These are phyloP conservation scores for Starmerella stigmatis DNA, from an alignment of 805 yeast genomes.

Conservation along the genomic window DNA sequence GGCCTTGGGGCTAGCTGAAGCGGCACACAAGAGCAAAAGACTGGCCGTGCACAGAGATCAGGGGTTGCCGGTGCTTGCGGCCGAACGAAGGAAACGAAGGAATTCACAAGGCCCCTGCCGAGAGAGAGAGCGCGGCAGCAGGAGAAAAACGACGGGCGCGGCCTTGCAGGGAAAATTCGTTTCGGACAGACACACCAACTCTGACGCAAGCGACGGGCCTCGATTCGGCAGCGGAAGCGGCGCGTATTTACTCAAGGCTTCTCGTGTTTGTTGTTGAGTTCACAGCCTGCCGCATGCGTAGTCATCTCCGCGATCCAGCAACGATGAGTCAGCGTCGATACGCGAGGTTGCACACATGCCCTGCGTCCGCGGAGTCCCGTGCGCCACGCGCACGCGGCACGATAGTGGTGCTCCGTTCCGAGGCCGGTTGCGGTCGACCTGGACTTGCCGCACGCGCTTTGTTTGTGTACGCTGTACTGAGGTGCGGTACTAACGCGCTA, in stretches of 20 bases:
- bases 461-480: too few relatives aligned
- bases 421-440: too few relatives aligned
- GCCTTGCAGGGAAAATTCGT: too few relatives aligned
- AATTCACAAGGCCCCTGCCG: too few relatives aligned
- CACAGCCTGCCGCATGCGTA: neutral
- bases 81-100: too few relatives aligned
- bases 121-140: too few relatives aligned
- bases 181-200: too few relatives aligned
- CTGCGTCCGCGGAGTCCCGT: neutral
- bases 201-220: neutral
- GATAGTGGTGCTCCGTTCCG: neutral
- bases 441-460: too few relatives aligned
- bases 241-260: neutral
- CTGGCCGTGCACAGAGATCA: neutral
- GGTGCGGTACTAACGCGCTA: too few relatives aligned
- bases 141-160: too few relatives aligned
- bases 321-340: neutral
- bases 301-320: neutral
- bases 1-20: too few relatives aligned
- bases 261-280: conserved; percentile 1
- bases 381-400: neutral
- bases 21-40: neutral
- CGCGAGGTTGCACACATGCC: neutral
- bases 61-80: too few relatives aligned
- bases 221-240: neutral